These are phyloP conservation scores for Cinnamomum micranthum DNA, from an alignment of 164 flowering plant genomes.

Conservation along the genomic window DNA sequence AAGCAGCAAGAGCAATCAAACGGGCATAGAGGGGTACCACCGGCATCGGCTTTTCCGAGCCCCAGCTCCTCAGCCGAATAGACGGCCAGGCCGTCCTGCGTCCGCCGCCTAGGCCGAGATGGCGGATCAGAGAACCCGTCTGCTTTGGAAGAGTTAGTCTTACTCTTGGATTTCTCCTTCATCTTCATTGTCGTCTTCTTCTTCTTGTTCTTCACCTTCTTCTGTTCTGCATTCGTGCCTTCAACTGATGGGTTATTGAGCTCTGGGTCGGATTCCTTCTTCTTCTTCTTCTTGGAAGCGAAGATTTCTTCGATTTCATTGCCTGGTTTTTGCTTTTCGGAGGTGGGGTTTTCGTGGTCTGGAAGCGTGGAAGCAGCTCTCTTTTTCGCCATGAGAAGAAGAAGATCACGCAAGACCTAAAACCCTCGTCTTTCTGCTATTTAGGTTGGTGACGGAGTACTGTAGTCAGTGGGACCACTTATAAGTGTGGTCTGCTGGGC, in stretches of 20 bases:
- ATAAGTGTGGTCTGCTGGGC: too few relatives aligned
- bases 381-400: slow-evolving; percentile 3
- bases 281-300: slow-evolving; percentile 19
- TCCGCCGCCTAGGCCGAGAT: slow-evolving; percentile 35
- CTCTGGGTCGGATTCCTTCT: slow-evolving; percentile 3
- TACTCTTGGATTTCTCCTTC: slow-evolving; percentile 5
- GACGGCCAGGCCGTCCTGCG: slow-evolving; percentile 42
- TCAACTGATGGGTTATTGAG: too few relatives aligned
- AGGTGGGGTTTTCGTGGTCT: neutral
- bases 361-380: neutral
- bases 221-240: neutral
- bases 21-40: slow-evolving; percentile 61
- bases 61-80: slow-evolving; percentile 65
- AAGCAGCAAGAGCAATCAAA: slow-evolving; percentile 74
- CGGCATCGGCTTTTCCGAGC: slow-evolving; percentile 42
- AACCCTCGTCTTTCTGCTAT: too few relatives aligned
- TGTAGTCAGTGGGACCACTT: too few relatives aligned
- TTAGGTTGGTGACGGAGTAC: too few relatives aligned
- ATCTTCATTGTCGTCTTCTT: slow-evolving; percentile 20
- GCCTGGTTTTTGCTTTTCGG: slow-evolving; percentile 19
- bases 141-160: neutral
- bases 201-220: neutral
- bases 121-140: slow-evolving; percentile 15
- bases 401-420: neutral
- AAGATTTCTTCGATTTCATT: slow-evolving; percentile 61